A percentile compares a stretch with the other conserved stretches of the same genome.
Evolutionary conservation across 345 rosid genomes (phyloP).

Genomic region (Melastoma malabathricum): DNA sequence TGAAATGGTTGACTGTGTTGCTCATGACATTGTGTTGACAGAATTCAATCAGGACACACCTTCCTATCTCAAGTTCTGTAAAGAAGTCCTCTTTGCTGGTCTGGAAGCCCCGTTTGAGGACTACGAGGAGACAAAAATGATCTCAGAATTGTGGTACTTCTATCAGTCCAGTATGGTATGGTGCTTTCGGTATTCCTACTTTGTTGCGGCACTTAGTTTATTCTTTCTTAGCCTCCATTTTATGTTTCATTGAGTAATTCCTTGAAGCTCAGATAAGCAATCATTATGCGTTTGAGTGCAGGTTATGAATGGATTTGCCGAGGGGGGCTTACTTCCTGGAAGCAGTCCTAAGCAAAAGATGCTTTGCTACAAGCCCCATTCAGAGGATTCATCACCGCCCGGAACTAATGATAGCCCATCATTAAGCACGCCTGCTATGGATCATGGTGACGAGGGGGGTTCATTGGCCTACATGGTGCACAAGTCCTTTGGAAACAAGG

Average conservation of each 20-base stretch:
- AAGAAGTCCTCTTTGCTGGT: slow-evolving; percentile 11
- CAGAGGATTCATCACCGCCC: slow-evolving; percentile 7
- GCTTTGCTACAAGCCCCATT: slow-evolving; percentile 16
- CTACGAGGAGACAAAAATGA: slow-evolving; percentile 1
- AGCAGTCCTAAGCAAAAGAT: slow-evolving; percentile 15
- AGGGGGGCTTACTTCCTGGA: slow-evolving; percentile 1
- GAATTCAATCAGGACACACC: slow-evolving; percentile 6
- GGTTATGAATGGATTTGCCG: slow-evolving; percentile 11
- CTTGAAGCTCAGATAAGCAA: no score
- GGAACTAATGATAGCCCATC: no score
- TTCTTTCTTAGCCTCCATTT: no score
- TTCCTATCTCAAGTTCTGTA: slow-evolving; percentile 8
- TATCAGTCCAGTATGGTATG: slow-evolving; percentile 38
- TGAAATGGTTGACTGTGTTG: not conserved
- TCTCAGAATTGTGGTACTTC: slow-evolving; percentile 36
- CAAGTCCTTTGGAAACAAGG: slow-evolving; percentile 8
- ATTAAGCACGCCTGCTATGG: no score
- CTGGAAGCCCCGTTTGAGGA: slow-evolving; percentile 2
- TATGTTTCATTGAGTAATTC: no score
- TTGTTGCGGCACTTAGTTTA: no score
- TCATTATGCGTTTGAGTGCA: slow-evolving; percentile 6
- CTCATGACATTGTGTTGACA: not conserved
- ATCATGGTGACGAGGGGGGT: not conserved
- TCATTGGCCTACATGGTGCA: slow-evolving; percentile 9
- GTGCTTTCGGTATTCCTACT: not conserved